phyloP scores from a whole-genome alignment of 2,329 filamentous ascomycete genomes.

The Colletotrichum tabaci region DNA sequence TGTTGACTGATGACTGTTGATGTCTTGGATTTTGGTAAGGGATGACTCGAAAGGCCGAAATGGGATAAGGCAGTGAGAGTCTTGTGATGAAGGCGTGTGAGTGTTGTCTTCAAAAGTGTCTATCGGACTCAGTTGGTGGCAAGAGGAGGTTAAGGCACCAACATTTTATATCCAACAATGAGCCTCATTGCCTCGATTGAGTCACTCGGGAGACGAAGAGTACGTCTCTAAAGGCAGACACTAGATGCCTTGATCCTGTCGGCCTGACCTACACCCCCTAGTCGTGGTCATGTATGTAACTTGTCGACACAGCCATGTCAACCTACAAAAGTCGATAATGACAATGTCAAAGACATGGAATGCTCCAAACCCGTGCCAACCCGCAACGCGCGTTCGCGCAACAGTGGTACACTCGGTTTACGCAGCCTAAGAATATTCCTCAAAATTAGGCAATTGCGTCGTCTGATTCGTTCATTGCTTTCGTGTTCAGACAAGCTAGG shows the following conservation, averaged over 20 bases:
- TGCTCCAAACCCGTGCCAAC: neutral
- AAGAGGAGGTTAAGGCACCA: conserved; percentile 1
- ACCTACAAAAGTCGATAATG: neutral
- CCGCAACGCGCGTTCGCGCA: conserved; percentile 1
- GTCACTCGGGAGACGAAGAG: conserved; percentile 7
- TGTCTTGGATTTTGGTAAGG: neutral
- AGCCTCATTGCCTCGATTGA: conserved; percentile 3
- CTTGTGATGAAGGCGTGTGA: neutral
- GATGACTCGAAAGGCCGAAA: neutral
- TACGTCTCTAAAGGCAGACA: conserved; percentile 22
- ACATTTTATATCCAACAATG: conserved; percentile 16
- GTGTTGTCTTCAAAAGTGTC: conserved; percentile 1
- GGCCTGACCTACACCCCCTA: conserved; percentile 1
- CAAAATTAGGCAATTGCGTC: neutral
- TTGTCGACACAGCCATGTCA: neutral
- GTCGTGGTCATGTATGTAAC: neutral
- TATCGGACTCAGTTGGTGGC: conserved; percentile 2
- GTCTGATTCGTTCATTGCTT: conserved; percentile 7
- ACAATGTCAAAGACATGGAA: neutral
- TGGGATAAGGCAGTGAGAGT: neutral
- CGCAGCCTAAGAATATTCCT: neutral
- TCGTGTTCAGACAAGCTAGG: neutral
- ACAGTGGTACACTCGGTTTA: neutral
- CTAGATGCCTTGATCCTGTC: conserved; percentile 2
- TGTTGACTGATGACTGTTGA: neutral